These are phyloP conservation scores for Trametes hirsuta DNA, from an alignment of 1,284 basidiomycete species.

Conservation along the genomic window DNA sequence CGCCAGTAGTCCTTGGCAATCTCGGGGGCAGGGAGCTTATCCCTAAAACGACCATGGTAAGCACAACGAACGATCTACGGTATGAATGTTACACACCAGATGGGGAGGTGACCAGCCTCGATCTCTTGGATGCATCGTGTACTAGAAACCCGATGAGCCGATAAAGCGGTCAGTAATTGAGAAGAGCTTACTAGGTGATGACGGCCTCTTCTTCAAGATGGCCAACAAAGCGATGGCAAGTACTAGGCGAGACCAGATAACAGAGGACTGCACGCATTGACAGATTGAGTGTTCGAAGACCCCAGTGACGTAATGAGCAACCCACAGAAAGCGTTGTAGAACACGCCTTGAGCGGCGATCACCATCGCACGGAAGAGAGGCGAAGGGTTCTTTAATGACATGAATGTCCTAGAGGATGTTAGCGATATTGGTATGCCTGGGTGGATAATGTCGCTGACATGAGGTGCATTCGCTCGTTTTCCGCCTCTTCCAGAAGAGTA, in stretches of 20 bases:
- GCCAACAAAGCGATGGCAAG: conserved; percentile 95
- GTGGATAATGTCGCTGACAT: conserved; percentile 52
- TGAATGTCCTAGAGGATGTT: conserved; percentile 71
- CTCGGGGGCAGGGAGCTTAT: conserved; percentile 72
- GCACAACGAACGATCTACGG: not conserved
- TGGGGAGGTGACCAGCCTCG: conserved; percentile 84
- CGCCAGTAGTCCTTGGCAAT: conserved; percentile 98
- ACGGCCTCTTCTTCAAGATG: conserved; percentile 96
- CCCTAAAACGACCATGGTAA: conserved; percentile 37
- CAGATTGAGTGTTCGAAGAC: not conserved
- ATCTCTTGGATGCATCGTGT: conserved; percentile 85
- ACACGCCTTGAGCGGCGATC: conserved; percentile 87
- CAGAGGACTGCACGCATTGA: conserved; percentile 58
- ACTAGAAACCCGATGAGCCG: conserved; percentile 39
- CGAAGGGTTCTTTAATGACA: conserved; percentile 82
- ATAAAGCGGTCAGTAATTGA: not conserved
- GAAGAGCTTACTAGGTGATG: conserved; percentile 66
- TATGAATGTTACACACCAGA: conserved; percentile 59
- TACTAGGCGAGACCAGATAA: conserved; percentile 82
- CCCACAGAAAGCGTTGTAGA: conserved; percentile 89
- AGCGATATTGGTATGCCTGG: conserved; percentile 11
- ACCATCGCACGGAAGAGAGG: conserved; percentile 80
- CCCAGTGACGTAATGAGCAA: conserved; percentile 4
- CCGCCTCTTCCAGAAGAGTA: conserved; percentile 89
- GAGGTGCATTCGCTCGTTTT: conserved; percentile 95